These are phyloP conservation scores for Macadamia tetraphylla DNA, from an alignment of 164 flowering plant species.

Conservation along the genomic window DNA sequence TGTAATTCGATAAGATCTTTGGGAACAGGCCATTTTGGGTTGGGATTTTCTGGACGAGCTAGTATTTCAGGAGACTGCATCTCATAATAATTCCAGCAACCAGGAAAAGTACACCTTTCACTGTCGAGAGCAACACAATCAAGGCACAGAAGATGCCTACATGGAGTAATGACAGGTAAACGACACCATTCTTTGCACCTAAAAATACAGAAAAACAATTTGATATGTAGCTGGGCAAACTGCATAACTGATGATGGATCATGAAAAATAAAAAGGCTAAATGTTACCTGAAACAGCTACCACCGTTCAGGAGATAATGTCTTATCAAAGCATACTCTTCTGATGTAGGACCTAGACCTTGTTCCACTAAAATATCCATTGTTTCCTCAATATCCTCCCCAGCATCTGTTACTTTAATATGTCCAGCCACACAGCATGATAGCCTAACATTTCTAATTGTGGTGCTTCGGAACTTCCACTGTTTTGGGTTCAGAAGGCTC, in stretches of 20 bases:
- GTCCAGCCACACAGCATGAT: slow-evolving; percentile 98
- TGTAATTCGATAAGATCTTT: slow-evolving; percentile 97
- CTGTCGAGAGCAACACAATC: slow-evolving; percentile 87
- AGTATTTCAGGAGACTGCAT: slow-evolving; percentile 89
- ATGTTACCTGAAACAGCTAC: slow-evolving; percentile 69
- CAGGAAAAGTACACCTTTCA: slow-evolving; percentile 70
- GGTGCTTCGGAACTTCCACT: slow-evolving; percentile 83
- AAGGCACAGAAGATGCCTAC: slow-evolving; percentile 92
- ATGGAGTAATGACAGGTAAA: slow-evolving; percentile 87
- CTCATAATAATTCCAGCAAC: slow-evolving; percentile 76
- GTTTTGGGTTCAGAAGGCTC: slow-evolving; percentile 89
- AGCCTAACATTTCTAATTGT: slow-evolving; percentile 81
- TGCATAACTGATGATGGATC: background rate
- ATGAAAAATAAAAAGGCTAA: slow-evolving; percentile 11
- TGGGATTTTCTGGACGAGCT: slow-evolving; percentile 93
- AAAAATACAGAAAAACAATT: slow-evolving; percentile 13
- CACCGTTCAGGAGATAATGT: slow-evolving; percentile 62
- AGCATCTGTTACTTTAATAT: slow-evolving; percentile 77
- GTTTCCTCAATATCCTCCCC: slow-evolving; percentile 95
- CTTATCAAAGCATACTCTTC: slow-evolving; percentile 67
- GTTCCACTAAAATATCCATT: slow-evolving; percentile 76
- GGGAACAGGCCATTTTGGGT: slow-evolving; percentile 99
- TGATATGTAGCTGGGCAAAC: background rate
- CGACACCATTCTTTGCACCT: slow-evolving; percentile 97
- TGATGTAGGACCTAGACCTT: slow-evolving; percentile 62